These are phyloP conservation scores for Oryza meyeriana DNA, from an alignment of 176 grass and related monocot species.

Conservation along the genomic window DNA sequence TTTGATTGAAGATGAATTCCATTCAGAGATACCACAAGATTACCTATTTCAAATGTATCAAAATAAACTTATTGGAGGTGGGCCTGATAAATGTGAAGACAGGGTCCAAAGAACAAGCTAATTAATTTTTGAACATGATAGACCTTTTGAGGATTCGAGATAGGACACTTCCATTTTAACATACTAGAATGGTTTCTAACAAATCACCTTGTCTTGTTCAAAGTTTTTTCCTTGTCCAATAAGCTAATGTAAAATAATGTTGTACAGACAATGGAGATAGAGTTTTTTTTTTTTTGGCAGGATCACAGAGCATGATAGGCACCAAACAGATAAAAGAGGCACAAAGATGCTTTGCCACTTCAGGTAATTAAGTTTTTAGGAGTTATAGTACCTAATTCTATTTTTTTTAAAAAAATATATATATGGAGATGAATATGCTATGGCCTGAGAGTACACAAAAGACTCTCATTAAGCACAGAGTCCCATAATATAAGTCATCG, in stretches of 20 bases:
- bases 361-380: not conserved
- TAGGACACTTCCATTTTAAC: not conserved
- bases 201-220: not conserved
- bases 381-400: not conserved
- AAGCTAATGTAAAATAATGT: not conserved
- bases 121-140: not conserved
- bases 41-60: not conserved
- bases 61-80: not conserved
- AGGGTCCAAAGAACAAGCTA: not conserved
- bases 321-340: not conserved
- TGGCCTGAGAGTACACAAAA: not conserved
- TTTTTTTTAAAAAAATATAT: not conserved
- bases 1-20: constrained; percentile 26
- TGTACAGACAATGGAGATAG: not conserved
- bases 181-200: not conserved
- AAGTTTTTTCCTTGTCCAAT: not conserved
- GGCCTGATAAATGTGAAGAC: not conserved
- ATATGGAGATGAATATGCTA: not conserved
- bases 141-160: not conserved
- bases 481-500: not conserved
- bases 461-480: constrained; percentile 3
- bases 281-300: constrained; percentile 5
- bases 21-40: not conserved
- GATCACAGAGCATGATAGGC: not conserved
- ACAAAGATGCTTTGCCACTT: not conserved